Percentiles rank a stretch among this genome's conserved stretches.
Evolutionary conservation across 139 green algal species (phyloP).

Genomic region (Chlorella sp.): DNA sequence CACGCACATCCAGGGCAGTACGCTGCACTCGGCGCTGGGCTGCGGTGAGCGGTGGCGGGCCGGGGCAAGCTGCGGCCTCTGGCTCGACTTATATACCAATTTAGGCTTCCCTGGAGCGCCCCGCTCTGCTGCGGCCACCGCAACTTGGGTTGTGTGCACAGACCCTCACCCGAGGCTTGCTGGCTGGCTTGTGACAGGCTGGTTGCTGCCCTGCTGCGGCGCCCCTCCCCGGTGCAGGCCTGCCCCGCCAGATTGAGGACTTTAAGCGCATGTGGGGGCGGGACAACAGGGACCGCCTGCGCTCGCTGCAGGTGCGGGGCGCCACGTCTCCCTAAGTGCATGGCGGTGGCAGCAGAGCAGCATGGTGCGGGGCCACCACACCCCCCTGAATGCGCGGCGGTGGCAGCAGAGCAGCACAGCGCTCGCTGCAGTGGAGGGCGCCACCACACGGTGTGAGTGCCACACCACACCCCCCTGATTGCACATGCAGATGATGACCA

Average conservation of each 20-base stretch:
- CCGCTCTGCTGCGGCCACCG: no score
- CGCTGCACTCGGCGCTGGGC: conserved; percentile 64
- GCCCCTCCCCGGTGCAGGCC: conserved; percentile 2
- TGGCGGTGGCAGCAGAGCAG: no score
- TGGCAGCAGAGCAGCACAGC: neutral
- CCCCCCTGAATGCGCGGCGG: no score
- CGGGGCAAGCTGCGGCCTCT: neutral
- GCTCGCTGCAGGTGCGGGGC: conserved; percentile 21
- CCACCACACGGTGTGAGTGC: no score
- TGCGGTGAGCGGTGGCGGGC: neutral
- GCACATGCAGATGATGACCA: neutral
- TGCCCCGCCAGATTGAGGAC: conserved; percentile 48
- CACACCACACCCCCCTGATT: no score
- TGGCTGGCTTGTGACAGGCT: no score
- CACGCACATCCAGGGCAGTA: conserved; percentile 75
- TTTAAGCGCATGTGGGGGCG: conserved; percentile 60
- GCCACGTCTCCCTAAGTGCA: no score
- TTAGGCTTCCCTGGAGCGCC: neutral
- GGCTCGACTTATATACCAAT: neutral
- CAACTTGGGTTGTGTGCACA: no score
- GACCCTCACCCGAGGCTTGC: neutral
- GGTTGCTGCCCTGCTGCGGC: no score
- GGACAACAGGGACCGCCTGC: conserved; percentile 40
- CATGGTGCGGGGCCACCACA: no score
- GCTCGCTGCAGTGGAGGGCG: no score